These are phyloP conservation scores for Saccharum officinarum DNA, from an alignment of 176 grass and related monocot genomes.

Conservation along the genomic window DNA sequence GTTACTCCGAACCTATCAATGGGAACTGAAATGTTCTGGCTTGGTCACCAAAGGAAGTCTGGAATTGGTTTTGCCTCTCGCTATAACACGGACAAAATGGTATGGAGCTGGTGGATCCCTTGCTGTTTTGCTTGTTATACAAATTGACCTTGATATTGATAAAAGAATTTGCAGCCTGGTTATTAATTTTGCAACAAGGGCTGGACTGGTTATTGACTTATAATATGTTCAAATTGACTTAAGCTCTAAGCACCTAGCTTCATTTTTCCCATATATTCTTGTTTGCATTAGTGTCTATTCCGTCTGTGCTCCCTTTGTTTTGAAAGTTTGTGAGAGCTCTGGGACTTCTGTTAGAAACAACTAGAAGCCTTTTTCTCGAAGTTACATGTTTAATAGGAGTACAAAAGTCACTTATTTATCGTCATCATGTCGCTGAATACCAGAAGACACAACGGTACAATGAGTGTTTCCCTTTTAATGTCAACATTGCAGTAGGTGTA, in stretches of 20 bases:
- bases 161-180: background rate
- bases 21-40: conserved; percentile 96
- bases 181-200: background rate
- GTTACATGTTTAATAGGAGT: background rate
- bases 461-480: background rate
- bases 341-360: background rate
- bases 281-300: background rate
- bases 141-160: background rate
- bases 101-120: conserved; percentile 22
- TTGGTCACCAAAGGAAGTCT: conserved; percentile 96
- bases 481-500: background rate
- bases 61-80: conserved; percentile 90
- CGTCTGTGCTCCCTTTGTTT: background rate
- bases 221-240: background rate
- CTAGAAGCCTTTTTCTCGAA: background rate
- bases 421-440: background rate
- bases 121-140: background rate
- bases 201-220: background rate
- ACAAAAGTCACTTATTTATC: background rate
- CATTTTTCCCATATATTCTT: background rate
- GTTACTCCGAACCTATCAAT: conserved; percentile 85
- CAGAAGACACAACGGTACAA: background rate
- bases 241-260: background rate
- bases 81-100: conserved; percentile 98
- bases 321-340: background rate